phyloP scores from a whole-genome alignment of 1,139 yeast genomes.

The Pichia sp. region DNA sequence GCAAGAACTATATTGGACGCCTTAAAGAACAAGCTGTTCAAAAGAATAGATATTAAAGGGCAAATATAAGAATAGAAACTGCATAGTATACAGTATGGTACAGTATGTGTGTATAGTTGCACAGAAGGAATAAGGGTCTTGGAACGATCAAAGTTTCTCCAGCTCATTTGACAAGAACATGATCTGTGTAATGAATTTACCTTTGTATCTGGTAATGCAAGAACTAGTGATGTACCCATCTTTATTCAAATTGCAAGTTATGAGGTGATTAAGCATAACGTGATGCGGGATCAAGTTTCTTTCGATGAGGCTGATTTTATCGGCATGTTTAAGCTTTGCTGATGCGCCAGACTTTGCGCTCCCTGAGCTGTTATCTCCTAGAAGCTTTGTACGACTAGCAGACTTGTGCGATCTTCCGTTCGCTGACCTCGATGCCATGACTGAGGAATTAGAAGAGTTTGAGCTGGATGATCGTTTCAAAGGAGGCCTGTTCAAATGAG shows the following conservation, averaged over 20 bases:
- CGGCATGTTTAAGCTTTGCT: conserved; percentile 17
- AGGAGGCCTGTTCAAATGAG: conserved; percentile 15
- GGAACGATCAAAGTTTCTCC: conserved; percentile 1
- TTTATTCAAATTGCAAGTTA: conserved; percentile 64
- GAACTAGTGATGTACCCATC: conserved; percentile 51
- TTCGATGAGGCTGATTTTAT: conserved; percentile 18
- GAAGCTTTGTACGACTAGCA: conserved; percentile 6
- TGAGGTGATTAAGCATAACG: conserved; percentile 64
- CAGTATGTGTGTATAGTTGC: no score
- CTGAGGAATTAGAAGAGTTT: conserved; percentile 13
- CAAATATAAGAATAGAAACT: conserved; percentile 37
- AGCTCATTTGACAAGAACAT: conserved; percentile 61
- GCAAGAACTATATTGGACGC: conserved; percentile 42
- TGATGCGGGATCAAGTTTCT: conserved; percentile 45
- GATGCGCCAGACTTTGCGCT: neutral
- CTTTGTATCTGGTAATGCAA: conserved; percentile 66
- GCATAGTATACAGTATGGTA: no score
- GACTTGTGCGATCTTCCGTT: no score
- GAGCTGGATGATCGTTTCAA: conserved; percentile 14
- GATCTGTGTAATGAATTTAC: conserved; percentile 70
- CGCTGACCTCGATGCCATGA: neutral
- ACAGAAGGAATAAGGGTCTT: no score
- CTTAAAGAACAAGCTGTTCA: conserved; percentile 39
- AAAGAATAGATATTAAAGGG: conserved; percentile 86
- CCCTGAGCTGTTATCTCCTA: conserved; percentile 8